Base-by-base conservation (phyloP, 768 basidiomycete genomes). In the Boletus pseudo-olivaceus region DNA sequence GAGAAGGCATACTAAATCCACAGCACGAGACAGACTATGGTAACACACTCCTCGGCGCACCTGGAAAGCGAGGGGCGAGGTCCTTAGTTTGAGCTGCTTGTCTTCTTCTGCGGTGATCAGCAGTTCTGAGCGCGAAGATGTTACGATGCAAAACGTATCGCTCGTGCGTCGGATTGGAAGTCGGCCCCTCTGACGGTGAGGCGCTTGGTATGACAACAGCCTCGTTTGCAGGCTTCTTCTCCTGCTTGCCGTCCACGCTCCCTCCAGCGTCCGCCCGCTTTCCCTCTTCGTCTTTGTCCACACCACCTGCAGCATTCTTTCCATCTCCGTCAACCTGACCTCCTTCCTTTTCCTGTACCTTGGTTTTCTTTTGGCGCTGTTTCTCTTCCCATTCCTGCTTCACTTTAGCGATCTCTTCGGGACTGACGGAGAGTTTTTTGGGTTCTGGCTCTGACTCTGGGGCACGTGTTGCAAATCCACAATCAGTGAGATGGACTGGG, bases 101-200 rank as follows among this genome's bases (percentile, higher is more conserved):
- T 66, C 81, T 76, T 47, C 80, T 79, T 68, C 80, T 85, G 34
- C 85, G 81, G 63, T 92, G 87, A 63, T 93, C 92, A 11, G 75
- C 73, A 55, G 83, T 81, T 26, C 94, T 82, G 81, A 96, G 85
- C 69, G 78, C 75, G 67, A 90, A 97, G 56, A 90, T 83, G 57
- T 88, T 82, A 38, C 92, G 81, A 72, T 96, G 92, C n/a, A 97
- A 76, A 9, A 78, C 75, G 65, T 86, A 97, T 57, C 84, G 82
- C 64, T 87, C 79, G 73, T 95, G 93, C 12, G 77, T 71, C 12
- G 82, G 74, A 26, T 67, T 46, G 71, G 77, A 56, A 26, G 76
- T 56, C 3, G 76, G 40, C 40, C 71, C 59, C 40, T 64, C 63
- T 42, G 74, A 56, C 11, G 71, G 56, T 14, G 73, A 66, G 20